A percentile compares a stretch with the other conserved stretches of the same genome.
phyloP scores from a whole-genome alignment of 129 eudicot species.

The Saussurea involucrata region DNA sequence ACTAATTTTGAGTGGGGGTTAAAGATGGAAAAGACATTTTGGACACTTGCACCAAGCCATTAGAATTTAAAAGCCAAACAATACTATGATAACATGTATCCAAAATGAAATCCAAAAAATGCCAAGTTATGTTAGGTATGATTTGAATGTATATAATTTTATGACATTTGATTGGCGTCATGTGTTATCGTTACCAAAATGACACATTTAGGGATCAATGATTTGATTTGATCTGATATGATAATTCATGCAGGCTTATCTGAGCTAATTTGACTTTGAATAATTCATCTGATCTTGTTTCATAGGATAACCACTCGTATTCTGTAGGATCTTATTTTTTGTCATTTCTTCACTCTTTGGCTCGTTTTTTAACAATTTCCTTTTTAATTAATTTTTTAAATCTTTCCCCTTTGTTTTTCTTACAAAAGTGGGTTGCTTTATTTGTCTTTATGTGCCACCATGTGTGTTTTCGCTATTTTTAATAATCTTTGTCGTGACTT shows the following conservation, averaged over 20 bases:
- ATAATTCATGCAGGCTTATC: neutral
- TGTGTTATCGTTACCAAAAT: neutral
- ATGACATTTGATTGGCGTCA: neutral
- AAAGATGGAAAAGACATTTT: neutral
- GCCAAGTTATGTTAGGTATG: slow-evolving; percentile 32
- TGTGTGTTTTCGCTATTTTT: neutral
- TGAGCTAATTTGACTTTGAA: neutral
- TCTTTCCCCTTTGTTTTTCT: neutral
- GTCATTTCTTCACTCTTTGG: neutral
- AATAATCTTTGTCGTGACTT: neutral
- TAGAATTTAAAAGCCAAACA: neutral
- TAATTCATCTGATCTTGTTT: neutral
- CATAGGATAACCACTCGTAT: neutral
- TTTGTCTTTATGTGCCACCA: neutral
- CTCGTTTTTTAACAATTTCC: neutral
- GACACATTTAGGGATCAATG: neutral
- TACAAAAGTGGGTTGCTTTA: neutral
- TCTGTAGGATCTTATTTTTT: neutral
- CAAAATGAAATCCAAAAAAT: slow-evolving; percentile 1
- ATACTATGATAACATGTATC: slow-evolving; percentile 4
- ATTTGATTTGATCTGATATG: neutral
- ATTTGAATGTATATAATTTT: slow-evolving; percentile 6
- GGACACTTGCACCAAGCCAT: slow-evolving; percentile 1
- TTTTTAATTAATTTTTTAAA: neutral
- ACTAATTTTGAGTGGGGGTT: neutral